These are phyloP conservation scores for Barnettozyma wickerhamii DNA, from an alignment of 805 yeast genomes.

Conservation along the genomic window DNA sequence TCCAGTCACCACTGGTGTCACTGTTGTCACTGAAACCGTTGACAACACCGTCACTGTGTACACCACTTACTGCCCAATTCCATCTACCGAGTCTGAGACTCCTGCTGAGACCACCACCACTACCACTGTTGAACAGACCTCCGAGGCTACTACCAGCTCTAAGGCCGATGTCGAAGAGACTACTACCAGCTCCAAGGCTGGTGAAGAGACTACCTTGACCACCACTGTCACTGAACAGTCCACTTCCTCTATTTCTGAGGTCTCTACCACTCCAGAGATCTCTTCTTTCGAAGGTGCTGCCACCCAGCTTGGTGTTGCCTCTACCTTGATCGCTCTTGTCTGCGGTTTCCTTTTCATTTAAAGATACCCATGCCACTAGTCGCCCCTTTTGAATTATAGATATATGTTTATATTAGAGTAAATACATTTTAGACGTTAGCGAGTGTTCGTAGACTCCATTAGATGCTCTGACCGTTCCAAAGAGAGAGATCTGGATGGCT, in stretches of 20 bases:
- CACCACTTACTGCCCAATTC: constrained; percentile 9
- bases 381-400: too few species aligned
- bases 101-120: not conserved
- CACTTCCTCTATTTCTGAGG: constrained; percentile 3
- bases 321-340: constrained; percentile 3
- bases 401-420: too few species aligned
- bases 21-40: constrained; percentile 3
- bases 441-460: too few species aligned
- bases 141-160: constrained; percentile 19
- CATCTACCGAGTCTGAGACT: too few species aligned
- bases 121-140: not conserved
- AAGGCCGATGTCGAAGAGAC: constrained; percentile 27
- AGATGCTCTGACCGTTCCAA: too few species aligned
- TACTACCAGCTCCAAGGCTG: too few species aligned
- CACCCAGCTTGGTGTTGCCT: constrained; percentile 4
- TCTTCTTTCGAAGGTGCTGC: constrained; percentile 11
- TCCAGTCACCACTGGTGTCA: constrained; percentile 1
- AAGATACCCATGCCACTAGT: too few species aligned
- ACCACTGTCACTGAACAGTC: constrained; percentile 4
- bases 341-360: too few species aligned
- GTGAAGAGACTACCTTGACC: constrained; percentile 3
- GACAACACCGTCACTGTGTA: not conserved
- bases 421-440: too few species aligned
- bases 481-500: too few species aligned
- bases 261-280: not conserved